Conservation (phyloP, 2,329 filamentous ascomycete genomes). For the Dichotomopilus funicola region DNA sequence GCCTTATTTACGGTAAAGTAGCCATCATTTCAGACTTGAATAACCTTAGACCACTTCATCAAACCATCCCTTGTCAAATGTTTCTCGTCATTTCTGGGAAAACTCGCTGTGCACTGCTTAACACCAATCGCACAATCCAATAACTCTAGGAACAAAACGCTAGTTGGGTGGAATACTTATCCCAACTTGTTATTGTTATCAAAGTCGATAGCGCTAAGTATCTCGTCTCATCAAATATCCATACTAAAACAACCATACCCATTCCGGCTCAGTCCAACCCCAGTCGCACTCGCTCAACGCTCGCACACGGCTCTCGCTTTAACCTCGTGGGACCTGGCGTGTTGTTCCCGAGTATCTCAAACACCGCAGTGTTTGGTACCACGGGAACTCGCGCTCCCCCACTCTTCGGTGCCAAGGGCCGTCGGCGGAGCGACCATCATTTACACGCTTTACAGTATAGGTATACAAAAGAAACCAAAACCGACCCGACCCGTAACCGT, state of each 20-base stretch:
- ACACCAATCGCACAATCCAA: too few relatives aligned
- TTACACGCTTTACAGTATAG: slow-evolving; percentile 36
- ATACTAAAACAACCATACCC: slow-evolving; percentile 4
- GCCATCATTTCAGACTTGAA: too few relatives aligned
- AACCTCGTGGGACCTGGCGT: slow-evolving; percentile 57
- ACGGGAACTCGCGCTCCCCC: slow-evolving; percentile 35
- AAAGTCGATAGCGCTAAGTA: neutral
- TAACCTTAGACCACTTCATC: too few relatives aligned
- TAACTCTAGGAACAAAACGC: too few relatives aligned
- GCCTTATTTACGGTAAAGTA: too few relatives aligned
- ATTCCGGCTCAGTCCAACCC: slow-evolving; percentile 18
- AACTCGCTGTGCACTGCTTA: too few relatives aligned
- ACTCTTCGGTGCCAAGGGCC: slow-evolving; percentile 63
- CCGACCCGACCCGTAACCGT: slow-evolving; percentile 28
- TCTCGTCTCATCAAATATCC: neutral
- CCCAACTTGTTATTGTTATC: too few relatives aligned
- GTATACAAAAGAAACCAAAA: slow-evolving; percentile 47
- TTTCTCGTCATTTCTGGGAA: too few relatives aligned
- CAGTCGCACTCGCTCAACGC: slow-evolving; percentile 52
- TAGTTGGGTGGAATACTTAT: too few relatives aligned
- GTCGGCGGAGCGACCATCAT: slow-evolving; percentile 55
- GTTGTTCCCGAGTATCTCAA: slow-evolving; percentile 1
- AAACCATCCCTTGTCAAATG: too few relatives aligned
- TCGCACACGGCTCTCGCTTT: slow-evolving; percentile 57
- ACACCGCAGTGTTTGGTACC: slow-evolving; percentile 4